Evolutionary conservation across 1,284 basidiomycete genomes (phyloP), one percentile per base, ranked within the genome.

Genomic region (Golubevia pallescens): DNA sequence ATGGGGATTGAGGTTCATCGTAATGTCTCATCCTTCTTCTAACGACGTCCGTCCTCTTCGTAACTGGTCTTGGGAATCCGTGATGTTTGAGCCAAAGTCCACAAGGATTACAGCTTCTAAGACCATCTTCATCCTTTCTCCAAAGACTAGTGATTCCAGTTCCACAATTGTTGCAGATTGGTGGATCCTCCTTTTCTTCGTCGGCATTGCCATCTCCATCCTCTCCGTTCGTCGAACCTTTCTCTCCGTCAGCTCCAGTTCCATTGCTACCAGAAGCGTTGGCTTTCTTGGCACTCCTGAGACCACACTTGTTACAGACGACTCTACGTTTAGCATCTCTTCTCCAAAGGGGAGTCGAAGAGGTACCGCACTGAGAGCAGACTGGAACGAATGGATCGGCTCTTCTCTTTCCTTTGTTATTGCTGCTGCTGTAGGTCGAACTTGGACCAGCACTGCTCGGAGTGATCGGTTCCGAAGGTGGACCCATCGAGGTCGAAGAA

Each of bases 331-430:
- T 70, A 57, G 69, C 69, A 59, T 81, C 80, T 62, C 81, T 82
- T 20, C 81, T 65, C 81, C 81, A 84, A 24, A 84, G 61, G 24
- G 81, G 81, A 6, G 81, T 84, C 3, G 79, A 80, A 38, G 71
- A 75, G 5, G 81, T 84, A 20, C 81, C 81, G 65, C 81, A 84
- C 64, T 84, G 81, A 57, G 73, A 73, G 69, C 81, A 84, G 16
- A 71, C 71, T 61, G 42, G 42, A 48, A 48, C 42, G 42, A 48
- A 48, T 10, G 42, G 16, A 48, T 48, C 42, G 16, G 42, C 42
- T 48, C 42, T 48, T 16, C 16, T 48, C 42, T 48, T 48, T 48
- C 42, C 42, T 16, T 48, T 48, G 42, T 13, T 48, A 13, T 10
- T 13, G 42, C 42, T 48, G 16, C 13, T 13, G 28, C 28, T 28